Base-by-base conservation (phyloP, 352 stramenopile genomes). In the Pilasporangium apinafurcum region DNA sequence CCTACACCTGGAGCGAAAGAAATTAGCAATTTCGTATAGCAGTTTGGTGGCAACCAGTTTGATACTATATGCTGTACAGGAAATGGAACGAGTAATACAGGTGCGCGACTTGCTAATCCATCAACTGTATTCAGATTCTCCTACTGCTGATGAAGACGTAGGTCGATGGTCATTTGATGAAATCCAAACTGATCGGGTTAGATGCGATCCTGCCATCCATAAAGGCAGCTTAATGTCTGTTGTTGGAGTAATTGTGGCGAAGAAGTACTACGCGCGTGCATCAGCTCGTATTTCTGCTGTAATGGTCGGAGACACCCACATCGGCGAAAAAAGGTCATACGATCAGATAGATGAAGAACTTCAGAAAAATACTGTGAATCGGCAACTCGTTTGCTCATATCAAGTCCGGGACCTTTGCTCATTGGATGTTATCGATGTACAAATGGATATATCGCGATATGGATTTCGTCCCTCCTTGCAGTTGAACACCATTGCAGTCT, bases 361-460 rank as follows among this genome's bases (percentile, higher is more conserved):
- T 10, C 30, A 8, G n/a, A 8, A 25, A 9, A 9, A 9, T 25
- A 20, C 18, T 33, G 9, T 5, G 16, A 37, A 18, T 3, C 59
- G 16, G n/a, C 49, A 38, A n/a, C 50, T 75, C 26, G 24, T 53
- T 35, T 73, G 52, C 13, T 41, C 53, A 5, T 30, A 70, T 42
- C 37, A 61, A 44, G 31, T 87, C 13, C 70, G 75, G 4, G 72
- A 82, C 40, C 39, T 78, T 12, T 16, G 45, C 1, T 60, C 59
- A 31, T 27, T 75, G 2, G 66, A 87, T 43, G 55, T 52, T 17
- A 51, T 87, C 8, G 58, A 69, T 8, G 50, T 90, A 37, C 63
- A 53, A 12, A 44, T 85, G 6, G 65, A 87, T 44, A 44, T 48
- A 2, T 64, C 61, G 3, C 55, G 42, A 7, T 85, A 85, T 51